Conservation (phyloP, 2,329 filamentous ascomycete genomes). For the Aureobasidium leucospermi region DNA sequence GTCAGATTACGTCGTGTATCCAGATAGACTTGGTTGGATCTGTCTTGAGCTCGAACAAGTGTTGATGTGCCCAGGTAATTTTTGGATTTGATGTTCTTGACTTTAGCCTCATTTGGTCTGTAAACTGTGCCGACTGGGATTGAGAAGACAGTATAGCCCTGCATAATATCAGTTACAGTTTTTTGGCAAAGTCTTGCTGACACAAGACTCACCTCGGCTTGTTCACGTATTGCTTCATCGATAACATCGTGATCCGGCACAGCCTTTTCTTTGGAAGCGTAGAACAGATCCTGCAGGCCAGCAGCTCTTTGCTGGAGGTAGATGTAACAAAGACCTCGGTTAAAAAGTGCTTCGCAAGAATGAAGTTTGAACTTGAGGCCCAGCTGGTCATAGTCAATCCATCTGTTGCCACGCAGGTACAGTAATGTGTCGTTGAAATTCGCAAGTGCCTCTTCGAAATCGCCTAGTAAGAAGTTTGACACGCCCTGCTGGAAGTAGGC, state of each 20-base stretch:
- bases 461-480: conserved; percentile 92
- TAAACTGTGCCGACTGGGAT: conserved; percentile 95
- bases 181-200: neutral
- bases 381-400: conserved; percentile 96
- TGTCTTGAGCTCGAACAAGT: conserved; percentile 63
- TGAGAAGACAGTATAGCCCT: conserved; percentile 98
- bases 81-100: conserved; percentile 95
- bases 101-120: conserved; percentile 92
- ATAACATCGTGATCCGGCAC: conserved; percentile 97
- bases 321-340: conserved; percentile 93
- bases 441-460: conserved; percentile 92
- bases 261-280: conserved; percentile 90
- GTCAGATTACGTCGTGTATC: conserved; percentile 23
- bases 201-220: conserved; percentile 64
- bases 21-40: conserved; percentile 17
- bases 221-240: conserved; percentile 88
- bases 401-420: conserved; percentile 89
- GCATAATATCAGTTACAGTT: conserved; percentile 24
- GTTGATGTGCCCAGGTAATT: conserved; percentile 97
- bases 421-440: conserved; percentile 98
- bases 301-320: conserved; percentile 87
- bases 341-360: conserved; percentile 96
- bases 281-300: conserved; percentile 84
- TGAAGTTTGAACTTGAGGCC: conserved; percentile 94
- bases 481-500: conserved; percentile 98